Evolutionary conservation across 495 filamentous ascomycete genomes (phyloP), one percentile per base, ranked within the genome.

Genomic region (Pseudoneurospora amorphoporcata): DNA sequence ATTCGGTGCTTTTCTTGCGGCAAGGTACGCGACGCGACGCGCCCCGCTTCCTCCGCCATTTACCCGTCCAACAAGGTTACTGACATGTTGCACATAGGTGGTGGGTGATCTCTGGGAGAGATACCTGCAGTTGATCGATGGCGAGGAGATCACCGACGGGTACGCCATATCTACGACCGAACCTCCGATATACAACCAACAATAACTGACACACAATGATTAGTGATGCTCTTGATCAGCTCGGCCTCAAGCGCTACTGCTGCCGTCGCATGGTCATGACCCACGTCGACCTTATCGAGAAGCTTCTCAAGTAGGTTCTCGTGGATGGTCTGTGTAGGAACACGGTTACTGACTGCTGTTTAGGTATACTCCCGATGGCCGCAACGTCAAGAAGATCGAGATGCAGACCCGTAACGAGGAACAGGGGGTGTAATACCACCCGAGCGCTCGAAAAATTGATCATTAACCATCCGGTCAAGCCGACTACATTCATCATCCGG

Each of bases 251-350:
- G 81, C 89, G 95, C 42, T 99, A 98, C 84, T 99, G 95, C 86
- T 99, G 95, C 83, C 92, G 95, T 68, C 90, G 95, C 79, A 99
- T 99, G 95, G 87, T 99, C 77, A 97, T 99, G 93, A 99, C 95
- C n/a, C 95, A 99, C 81, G 96, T 99, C 74, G 95, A 99, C 80
- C 85, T 99, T 70, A 98, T 99, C 74, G 95, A 99, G 87, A 99
- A 99, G 85, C 88, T 99, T 23, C 87, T 99, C 35, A 93, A 95
- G 94, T 98, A 88, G 76, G 87, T 74, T 8, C 32, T 32, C 8
- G 41, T 73, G 41, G 68, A 65, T 9, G 10, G 16, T 32, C n/a
- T 71, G 23, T 19, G 38, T 41, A 39, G 29, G 6, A 9, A 32
- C 3, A 12, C 16, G n/a, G 39, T 75, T 29, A 73, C 74, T n/a